phyloP scores from a whole-genome alignment of 2,329 filamentous ascomycete species.

The Xylariaceae sp. region DNA sequence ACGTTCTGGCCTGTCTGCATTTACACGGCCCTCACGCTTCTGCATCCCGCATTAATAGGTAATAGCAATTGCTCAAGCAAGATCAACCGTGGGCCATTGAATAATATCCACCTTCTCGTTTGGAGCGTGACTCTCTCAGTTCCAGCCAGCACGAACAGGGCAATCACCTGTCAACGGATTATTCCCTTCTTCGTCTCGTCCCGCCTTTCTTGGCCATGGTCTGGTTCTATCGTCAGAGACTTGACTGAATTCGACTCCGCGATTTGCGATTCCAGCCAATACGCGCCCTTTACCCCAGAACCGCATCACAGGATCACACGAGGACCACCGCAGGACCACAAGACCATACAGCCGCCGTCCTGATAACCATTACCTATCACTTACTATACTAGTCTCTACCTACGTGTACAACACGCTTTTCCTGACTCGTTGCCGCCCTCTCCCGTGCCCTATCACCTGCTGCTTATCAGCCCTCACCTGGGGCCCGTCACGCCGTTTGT shows the following conservation, averaged over 20 bases:
- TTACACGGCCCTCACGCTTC: no score
- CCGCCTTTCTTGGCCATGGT: background rate
- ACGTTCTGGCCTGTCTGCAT: no score
- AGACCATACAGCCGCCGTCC: background rate
- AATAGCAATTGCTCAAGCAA: no score
- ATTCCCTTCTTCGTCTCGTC: background rate
- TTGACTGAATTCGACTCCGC: background rate
- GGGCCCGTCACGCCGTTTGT: slow-evolving; percentile 8
- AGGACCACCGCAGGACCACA: background rate
- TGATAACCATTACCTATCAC: background rate
- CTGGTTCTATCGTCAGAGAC: background rate
- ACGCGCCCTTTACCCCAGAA: background rate
- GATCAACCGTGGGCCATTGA: no score
- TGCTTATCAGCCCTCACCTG: background rate
- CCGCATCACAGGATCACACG: background rate
- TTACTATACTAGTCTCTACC: background rate
- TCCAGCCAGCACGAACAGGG: background rate
- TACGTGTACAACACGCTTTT: background rate
- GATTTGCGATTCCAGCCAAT: background rate
- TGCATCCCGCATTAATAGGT: no score
- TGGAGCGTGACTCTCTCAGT: no score
- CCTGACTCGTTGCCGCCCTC: background rate
- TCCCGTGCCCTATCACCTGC: background rate
- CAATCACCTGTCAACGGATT: background rate
- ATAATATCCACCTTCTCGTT: no score